Percentiles rank a stretch among this genome's conserved stretches.
Conservation (phyloP, 345 rosid genomes). For the Eucalyptus pauciflora region DNA sequence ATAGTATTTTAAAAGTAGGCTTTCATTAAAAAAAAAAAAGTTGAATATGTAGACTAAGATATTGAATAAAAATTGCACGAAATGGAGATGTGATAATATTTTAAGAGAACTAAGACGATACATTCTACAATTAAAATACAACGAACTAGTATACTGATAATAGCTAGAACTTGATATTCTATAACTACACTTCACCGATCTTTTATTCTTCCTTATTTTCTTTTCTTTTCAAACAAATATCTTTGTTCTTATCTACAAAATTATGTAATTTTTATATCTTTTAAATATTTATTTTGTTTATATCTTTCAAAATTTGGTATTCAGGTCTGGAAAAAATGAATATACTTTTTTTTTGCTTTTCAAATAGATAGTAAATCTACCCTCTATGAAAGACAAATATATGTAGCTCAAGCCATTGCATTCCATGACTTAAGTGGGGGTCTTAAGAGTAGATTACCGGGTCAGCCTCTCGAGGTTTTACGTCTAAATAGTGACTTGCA, state of each 20-base stretch:
- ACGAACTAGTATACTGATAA: rapidly evolving
- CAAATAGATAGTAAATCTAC: not conserved
- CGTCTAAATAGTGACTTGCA: too few relatives aligned
- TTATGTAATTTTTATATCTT: too few relatives aligned
- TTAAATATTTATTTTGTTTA: not conserved
- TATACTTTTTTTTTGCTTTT: too few relatives aligned
- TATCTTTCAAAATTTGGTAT: not conserved
- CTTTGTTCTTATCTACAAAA: not conserved
- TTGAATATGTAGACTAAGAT: not conserved
- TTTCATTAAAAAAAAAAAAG: not conserved
- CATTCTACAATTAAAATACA: not conserved
- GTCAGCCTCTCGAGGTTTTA: too few relatives aligned
- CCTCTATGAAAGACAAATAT: not conserved
- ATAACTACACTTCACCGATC: not conserved
- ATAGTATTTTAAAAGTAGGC: not conserved
- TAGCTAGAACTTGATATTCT: not conserved
- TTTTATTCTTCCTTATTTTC: not conserved
- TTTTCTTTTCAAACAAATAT: not conserved
- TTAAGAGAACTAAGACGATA: not conserved
- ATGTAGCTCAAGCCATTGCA: not conserved
- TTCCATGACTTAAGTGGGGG: too few relatives aligned
- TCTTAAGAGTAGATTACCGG: too few relatives aligned
- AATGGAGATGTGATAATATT: not conserved
- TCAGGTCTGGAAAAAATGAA: not conserved
- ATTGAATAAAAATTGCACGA: not conserved